Conservation (phyloP, 2,329 filamentous ascomycete species). For the Neopestalotiopsis rosae region DNA sequence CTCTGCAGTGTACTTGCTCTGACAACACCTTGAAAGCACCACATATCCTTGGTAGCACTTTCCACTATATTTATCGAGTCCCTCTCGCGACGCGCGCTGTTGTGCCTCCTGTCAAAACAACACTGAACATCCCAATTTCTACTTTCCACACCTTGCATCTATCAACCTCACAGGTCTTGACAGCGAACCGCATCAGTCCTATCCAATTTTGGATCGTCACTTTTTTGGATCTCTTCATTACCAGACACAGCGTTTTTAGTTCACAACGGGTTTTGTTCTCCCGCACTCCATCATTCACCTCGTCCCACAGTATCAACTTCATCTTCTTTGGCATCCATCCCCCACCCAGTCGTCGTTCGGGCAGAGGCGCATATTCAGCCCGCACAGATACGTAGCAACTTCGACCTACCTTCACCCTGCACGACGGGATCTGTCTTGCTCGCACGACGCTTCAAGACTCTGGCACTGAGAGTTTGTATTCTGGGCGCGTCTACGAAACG, state of each 20-base stretch:
- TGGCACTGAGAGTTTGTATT: no score
- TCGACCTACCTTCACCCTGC: no score
- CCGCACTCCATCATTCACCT: background rate
- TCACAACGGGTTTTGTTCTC: background rate
- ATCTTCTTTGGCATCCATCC: background rate
- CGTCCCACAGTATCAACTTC: background rate
- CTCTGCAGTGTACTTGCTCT: no score
- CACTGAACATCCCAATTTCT: background rate
- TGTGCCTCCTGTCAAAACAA: background rate
- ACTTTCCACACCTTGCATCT: conserved; percentile 2
- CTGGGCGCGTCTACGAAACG: no score
- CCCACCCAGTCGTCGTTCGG: background rate
- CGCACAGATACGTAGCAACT: no score
- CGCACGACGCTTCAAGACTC: no score
- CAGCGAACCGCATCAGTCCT: conserved; percentile 18
- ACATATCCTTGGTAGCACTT: no score
- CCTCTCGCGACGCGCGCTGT: no score
- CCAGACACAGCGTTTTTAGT: background rate
- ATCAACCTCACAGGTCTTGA: background rate
- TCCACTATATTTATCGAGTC: no score
- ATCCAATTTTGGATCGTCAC: conserved; percentile 20
- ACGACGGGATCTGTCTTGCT: no score
- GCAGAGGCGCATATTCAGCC: background rate
- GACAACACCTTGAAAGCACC: no score
- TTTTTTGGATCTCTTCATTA: conserved; percentile 6